Evolutionary conservation across 495 filamentous ascomycete genomes (phyloP).

Genomic region (Talaromyces wortmannii): DNA sequence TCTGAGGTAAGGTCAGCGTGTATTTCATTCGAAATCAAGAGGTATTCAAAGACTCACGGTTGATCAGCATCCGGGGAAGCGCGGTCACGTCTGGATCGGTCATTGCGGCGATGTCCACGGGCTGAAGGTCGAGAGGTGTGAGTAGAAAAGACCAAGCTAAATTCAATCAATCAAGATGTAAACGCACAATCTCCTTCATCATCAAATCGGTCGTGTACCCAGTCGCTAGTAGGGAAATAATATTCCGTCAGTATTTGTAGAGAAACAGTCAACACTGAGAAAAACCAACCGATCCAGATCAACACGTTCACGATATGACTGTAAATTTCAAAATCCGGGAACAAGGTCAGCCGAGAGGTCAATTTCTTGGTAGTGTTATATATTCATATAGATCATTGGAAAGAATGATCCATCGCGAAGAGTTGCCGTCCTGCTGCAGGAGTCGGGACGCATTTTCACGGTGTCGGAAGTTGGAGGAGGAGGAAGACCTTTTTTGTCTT

Average conservation of each 20-base stretch:
- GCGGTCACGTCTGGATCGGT: conserved; percentile 27
- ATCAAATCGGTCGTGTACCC: conserved; percentile 86
- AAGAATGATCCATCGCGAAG: not conserved
- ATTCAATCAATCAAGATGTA: not conserved
- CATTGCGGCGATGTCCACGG: conserved; percentile 34
- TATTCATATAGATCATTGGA: not conserved
- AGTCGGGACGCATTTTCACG: conserved; percentile 1
- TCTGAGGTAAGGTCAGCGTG: conserved; percentile 31
- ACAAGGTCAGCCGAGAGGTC: conserved; percentile 51
- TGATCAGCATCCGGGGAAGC: conserved; percentile 42
- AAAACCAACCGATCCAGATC: conserved; percentile 46
- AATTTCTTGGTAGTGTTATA: conserved; percentile 11
- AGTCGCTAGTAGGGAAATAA: conserved; percentile 52
- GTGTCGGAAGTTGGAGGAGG: conserved; percentile 20
- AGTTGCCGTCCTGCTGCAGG: not conserved
- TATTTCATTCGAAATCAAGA: conserved; percentile 7
- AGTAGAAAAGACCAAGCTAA: conserved; percentile 9
- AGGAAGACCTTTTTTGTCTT: conserved; percentile 10
- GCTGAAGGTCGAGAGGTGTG: conserved; percentile 12
- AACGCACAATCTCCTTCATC: conserved; percentile 48
- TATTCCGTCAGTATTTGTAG: not conserved
- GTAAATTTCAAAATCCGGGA: conserved; percentile 36
- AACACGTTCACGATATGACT: conserved; percentile 48
- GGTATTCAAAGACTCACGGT: conserved; percentile 8
- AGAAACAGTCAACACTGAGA: not conserved